A percentile compares a stretch with the other conserved stretches of the same genome.
phyloP scores from a whole-genome alignment of 2,329 filamentous ascomycete species.

The Alternaria solani region DNA sequence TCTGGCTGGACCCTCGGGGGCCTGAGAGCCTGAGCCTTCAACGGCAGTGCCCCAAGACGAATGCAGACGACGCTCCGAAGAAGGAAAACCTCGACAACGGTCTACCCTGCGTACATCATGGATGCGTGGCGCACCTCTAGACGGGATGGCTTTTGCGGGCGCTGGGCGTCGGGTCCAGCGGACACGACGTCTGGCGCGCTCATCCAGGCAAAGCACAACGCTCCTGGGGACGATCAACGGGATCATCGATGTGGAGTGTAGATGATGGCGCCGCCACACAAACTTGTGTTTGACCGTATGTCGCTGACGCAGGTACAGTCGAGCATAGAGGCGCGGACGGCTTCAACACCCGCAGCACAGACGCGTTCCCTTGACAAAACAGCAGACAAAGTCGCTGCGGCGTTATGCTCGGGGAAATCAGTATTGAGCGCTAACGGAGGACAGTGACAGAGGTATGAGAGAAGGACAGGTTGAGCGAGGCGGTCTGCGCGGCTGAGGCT shows the following conservation, averaged over 20 bases:
- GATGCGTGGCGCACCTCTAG: conserved; percentile 41
- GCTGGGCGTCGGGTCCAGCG: conserved; percentile 43
- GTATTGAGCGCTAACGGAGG: conserved; percentile 14
- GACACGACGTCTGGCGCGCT: conserved; percentile 40
- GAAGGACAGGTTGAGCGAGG: conserved; percentile 15
- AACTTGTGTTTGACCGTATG: conserved; percentile 29
- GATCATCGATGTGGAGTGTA: conserved; percentile 34
- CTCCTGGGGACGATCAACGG: conserved; percentile 38
- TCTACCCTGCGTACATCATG: conserved; percentile 39
- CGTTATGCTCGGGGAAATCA: conserved; percentile 18
- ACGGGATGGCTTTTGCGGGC: conserved; percentile 47
- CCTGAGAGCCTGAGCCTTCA: conserved; percentile 11
- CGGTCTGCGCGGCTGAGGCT: conserved; percentile 17
- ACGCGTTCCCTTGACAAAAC: conserved; percentile 15
- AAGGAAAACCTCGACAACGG: conserved; percentile 23
- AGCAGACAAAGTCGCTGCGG: conserved; percentile 9
- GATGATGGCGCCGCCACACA: conserved; percentile 42
- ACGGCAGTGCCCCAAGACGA: conserved; percentile 24
- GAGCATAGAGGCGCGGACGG: conserved; percentile 13
- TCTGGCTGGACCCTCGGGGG: conserved; percentile 11
- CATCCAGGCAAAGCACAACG: conserved; percentile 39
- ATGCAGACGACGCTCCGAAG: conserved; percentile 17
- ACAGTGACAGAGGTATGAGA: conserved; percentile 16
- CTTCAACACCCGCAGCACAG: conserved; percentile 6
- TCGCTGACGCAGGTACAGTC: conserved; percentile 44